Base-by-base conservation (phyloP, 2,329 filamentous ascomycete species). In the Hansfordia pulvinata region DNA sequence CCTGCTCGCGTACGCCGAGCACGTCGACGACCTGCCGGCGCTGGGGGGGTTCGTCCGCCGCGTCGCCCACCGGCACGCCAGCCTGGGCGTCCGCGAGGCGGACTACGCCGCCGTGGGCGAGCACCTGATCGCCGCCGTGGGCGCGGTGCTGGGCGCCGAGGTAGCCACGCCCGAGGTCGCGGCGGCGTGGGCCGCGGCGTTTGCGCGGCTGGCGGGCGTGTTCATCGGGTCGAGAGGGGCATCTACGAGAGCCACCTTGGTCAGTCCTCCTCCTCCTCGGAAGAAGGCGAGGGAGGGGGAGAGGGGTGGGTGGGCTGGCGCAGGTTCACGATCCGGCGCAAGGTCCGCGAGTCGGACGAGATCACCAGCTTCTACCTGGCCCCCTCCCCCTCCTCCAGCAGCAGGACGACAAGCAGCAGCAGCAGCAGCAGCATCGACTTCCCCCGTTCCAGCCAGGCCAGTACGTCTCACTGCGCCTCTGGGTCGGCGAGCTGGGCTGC, bases 31-130 rank as follows among this genome's bases (percentile, higher is more conserved):
- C 43, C 62, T 82, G 1, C 64, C 61, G 24, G 65, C 58, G 12
- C 59, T 85, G 4, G 47, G 47, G 9, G 59, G 65, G 17, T 56
- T 54, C 18, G 58, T 70, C 10, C 74, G 82, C 48, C 67, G 75
- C 40, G 84, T 88, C 36, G 76, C 74, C 30, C 70, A 84, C 42
- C 85, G 84, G 54, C 80, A 86, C 43, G 76, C 64, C 14, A 77
- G 70, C 2, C 61, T 86, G n/a, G 70, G 69, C 43, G 67, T 86
- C 41, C 54, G 60, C 35, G 62, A 79, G 1, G 75, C 73, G 13
- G 73, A 84, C 28, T 86, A 86, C 46, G 52, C 60, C 27, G 64
- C 83, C 17, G 79, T 86, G 2, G 80, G 76, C 21, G 62, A 68
- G 35, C 63, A 74, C 45, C 62, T 86, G 2, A 58, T 86, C 11